Base-by-base conservation (phyloP, 768 basidiomycete species). In the Lactifluus subvellereus region DNA sequence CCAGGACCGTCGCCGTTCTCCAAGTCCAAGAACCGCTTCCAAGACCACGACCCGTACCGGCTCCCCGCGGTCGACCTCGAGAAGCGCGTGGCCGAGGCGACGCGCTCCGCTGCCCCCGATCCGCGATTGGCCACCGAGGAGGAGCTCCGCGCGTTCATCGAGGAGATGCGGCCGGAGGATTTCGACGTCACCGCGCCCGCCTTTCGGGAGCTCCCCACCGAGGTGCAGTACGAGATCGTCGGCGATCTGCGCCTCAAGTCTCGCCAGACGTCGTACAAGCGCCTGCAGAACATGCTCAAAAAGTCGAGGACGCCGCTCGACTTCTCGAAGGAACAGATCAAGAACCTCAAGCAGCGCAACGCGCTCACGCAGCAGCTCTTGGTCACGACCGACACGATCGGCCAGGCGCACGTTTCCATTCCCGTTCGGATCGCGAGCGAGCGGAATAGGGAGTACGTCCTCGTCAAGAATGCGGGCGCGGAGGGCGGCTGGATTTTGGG, bases 211-310 rank as follows among this genome's bases (percentile, higher is more conserved):
- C 83, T 98, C 3, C 95, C 97, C 2, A 96, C 93, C 0, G 95
- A 98, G 73, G 85, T 97, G 22, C 94, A 99, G 69, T 99, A 98
- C 74, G 97, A 99, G 76, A 96, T 99, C 67, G 87, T 98, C 38
- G 95, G 96, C 57, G 97, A 99, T 76, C 78, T 98, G 53, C 85
- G 97, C 3, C 79, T 97, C 60, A 94, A 94, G 74, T 98, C 95
- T 1, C 83, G 97, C 3, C 95, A 98, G 74, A 95, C 92, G 13
- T 96, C 93, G 9, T 89, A 95, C 76, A 86, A 85, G 37, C 89
- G 97, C 4, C 76, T 98, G 50, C 89, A 97, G 70, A 87, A 87
- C 60, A 99, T 99, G 97, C 78, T 96, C 20, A 80, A 78, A 58
- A 82, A 80, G 49, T 82, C 94, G 0, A 78, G 77, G 2, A 96